A percentile compares a stretch with the other conserved stretches of the same genome.
Evolutionary conservation across 306 rosid genomes (phyloP).

Genomic region (Pyrus communis): DNA sequence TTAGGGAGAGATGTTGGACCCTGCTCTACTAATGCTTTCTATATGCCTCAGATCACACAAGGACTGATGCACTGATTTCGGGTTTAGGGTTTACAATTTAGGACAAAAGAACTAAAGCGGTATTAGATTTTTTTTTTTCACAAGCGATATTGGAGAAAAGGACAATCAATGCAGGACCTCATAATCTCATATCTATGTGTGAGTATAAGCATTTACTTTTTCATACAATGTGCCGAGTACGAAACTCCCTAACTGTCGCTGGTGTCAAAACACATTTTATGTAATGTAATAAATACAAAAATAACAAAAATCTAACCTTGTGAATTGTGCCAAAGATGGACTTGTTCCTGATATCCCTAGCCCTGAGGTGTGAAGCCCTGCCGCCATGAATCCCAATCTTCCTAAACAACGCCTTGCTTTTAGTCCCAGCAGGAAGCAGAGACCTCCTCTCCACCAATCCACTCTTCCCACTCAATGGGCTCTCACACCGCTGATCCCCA

Average conservation of each 20-base stretch:
- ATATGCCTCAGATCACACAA: neutral
- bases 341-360: constrained; percentile 49
- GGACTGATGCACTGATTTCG: neutral
- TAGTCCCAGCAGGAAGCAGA: constrained; percentile 34
- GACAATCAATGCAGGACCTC: neutral
- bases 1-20: neutral
- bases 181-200: neutral
- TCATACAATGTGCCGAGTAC: no score
- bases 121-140: no score
- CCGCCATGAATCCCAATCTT: constrained; percentile 32
- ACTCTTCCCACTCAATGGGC: constrained; percentile 19
- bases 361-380: constrained; percentile 35
- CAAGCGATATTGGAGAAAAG: neutral
- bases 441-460: constrained; percentile 51
- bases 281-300: neutral
- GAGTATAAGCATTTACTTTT: neutral
- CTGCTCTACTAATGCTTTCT: neutral
- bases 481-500: constrained; percentile 22
- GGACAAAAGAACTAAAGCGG: no score
- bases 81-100: no score
- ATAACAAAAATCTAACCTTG: constrained; percentile 37
- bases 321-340: constrained; percentile 56
- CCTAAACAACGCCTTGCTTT: constrained; percentile 38
- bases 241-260: neutral
- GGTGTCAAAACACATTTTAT: neutral